Percentiles rank a stretch among this genome's conserved stretches.
Evolutionary conservation across 192 early-diverging fungal genomes (phyloP).

Genomic region (Mortierella alpina): DNA sequence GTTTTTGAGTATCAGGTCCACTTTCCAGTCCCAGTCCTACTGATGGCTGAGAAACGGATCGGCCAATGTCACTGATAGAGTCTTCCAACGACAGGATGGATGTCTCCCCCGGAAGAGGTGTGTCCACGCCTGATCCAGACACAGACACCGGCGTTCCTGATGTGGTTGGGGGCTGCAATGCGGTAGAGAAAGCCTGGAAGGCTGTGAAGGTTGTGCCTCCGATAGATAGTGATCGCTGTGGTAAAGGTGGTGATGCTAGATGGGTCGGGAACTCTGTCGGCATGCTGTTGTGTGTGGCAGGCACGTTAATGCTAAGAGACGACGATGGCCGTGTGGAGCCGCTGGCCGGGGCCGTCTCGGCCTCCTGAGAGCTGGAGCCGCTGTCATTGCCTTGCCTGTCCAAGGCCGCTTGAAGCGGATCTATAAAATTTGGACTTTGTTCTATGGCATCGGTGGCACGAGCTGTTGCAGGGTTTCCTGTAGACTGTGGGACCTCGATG

Average conservation of each 20-base stretch:
- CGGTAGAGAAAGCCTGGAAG: slow-evolving; percentile 31
- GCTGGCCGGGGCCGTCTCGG: neutral
- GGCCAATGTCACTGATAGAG: neutral
- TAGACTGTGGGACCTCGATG: neutral
- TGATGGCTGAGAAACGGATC: neutral
- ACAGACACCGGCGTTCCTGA: slow-evolving; percentile 4
- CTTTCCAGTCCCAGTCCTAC: slow-evolving; percentile 18
- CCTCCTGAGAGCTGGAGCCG: too few species aligned
- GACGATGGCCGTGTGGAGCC: neutral
- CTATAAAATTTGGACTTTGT: slow-evolving; percentile 12
- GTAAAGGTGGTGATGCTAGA: slow-evolving; percentile 37
- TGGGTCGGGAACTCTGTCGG: slow-evolving; percentile 49
- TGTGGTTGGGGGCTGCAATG: slow-evolving; percentile 1
- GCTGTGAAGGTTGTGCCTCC: slow-evolving; percentile 28
- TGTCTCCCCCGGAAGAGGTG: neutral
- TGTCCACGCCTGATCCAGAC: neutral
- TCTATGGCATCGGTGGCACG: neutral
- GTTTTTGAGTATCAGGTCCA: neutral
- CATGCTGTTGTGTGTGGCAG: slow-evolving; percentile 21
- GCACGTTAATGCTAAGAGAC: slow-evolving; percentile 19
- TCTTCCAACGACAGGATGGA: neutral
- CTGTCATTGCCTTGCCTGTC: neutral
- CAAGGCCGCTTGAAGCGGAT: slow-evolving; percentile 23
- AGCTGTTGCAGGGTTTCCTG: neutral
- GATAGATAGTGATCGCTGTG: slow-evolving; percentile 17